Percentiles rank a stretch among this genome's conserved stretches.
phyloP scores from a whole-genome alignment of 2,329 filamentous ascomycete genomes.

The Bretziella fagacearum region DNA sequence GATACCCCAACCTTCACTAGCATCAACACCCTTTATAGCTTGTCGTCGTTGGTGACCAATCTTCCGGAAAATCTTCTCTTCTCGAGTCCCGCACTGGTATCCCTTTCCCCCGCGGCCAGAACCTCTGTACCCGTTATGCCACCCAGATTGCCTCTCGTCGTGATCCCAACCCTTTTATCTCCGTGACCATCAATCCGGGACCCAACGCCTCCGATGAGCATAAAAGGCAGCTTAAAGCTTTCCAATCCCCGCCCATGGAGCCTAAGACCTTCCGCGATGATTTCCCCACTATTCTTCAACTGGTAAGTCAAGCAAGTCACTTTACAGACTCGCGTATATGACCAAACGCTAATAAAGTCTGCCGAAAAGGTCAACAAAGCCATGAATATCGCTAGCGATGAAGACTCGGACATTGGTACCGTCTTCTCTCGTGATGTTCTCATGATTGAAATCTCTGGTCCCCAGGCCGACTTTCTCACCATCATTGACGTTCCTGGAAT shows the following conservation, averaged over 20 bases:
- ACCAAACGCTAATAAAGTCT: background rate
- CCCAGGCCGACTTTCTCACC: constrained; percentile 23
- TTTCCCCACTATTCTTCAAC: constrained; percentile 24
- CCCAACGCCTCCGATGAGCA: constrained; percentile 15
- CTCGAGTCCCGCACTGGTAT: constrained; percentile 17
- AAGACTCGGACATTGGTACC: constrained; percentile 7
- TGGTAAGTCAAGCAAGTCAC: constrained; percentile 12
- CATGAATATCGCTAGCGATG: constrained; percentile 15
- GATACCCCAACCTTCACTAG: background rate
- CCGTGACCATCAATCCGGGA: constrained; percentile 28
- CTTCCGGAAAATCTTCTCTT: constrained; percentile 18
- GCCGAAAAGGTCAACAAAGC: constrained; percentile 1
- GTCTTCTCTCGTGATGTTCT: constrained; percentile 18
- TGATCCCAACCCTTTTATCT: constrained; percentile 18
- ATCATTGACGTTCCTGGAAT: constrained; percentile 31
- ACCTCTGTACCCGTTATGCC: constrained; percentile 18
- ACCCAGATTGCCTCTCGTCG: constrained; percentile 18
- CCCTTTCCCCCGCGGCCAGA: constrained; percentile 17
- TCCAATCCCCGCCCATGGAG: background rate
- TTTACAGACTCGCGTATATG: background rate
- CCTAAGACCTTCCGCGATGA: constrained; percentile 18
- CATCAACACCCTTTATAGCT: constrained; percentile 15
- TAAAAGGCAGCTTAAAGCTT: background rate
- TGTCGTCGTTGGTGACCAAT: constrained; percentile 18
- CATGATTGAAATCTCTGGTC: constrained; percentile 17